Base-by-base conservation (phyloP, 2,329 filamentous ascomycete species). In the Phaeosphaeriaceae sp. region DNA sequence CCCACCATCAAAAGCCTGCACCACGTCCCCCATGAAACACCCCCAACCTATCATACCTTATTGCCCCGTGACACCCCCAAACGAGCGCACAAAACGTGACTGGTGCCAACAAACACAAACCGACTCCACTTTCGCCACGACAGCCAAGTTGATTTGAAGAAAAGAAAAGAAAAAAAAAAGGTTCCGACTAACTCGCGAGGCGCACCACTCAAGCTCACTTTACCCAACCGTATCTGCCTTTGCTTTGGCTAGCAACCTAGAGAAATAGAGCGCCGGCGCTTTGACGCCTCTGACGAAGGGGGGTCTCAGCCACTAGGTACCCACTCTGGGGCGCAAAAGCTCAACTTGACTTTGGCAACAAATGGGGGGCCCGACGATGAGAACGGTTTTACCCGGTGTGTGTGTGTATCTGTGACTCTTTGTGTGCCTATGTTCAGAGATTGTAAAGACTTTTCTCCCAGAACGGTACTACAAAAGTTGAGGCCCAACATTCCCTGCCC, bases 11-110 rank as follows among this genome's bases (percentile, higher is more conserved):
- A 42, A 41, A 46, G 41, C 51, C 39, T 44, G 52, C 56, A 52
- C 53, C 56, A 51, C 44, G 60, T 43, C 57, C 16, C 28, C 18
- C 26, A 41, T 61, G 58, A 61, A 68, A 59, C 61, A 50, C 29
- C 53, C 46, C 36, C 55, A 46, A 51, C 61, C 48, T 61, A 60
- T 64, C 46, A 56, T 23, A 17, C 34, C 36, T 29, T 26, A 13
- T 35, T n/a, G n/a, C 15, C 28, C 40, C 21, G 16, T 6, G 18
- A 9, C 23, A 26, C 7, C 23, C 23, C 23, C 23, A 26, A 11
- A 11, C 23, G 29, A 23, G 26, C 37, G 49, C 46, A 42, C 46
- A 46, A 51, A 62, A 52, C 52, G 50, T 55, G 54, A 53, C 56
- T 54, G 50, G 51, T 48, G 55, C 55, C 55, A 58, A 39, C 55